A percentile compares a stretch with the other conserved stretches of the same genome.
Evolutionary conservation across 371 early-diverging fungal species (phyloP).

Genomic region (Circinella umbellata): DNA sequence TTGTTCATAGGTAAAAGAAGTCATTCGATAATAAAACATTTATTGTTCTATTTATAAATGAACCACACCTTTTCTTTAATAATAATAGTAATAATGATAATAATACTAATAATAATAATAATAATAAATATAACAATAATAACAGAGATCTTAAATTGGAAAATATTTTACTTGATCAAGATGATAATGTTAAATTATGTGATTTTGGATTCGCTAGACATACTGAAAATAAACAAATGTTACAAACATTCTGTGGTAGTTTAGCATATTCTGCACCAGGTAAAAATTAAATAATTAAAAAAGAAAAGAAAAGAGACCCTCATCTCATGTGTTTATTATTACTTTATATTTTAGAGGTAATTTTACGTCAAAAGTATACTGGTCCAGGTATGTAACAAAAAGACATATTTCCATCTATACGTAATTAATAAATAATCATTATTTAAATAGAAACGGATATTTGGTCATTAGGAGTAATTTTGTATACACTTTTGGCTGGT

Average conservation of each 20-base stretch:
- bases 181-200: slow-evolving; percentile 79
- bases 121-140: neutral
- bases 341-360: slow-evolving; percentile 55
- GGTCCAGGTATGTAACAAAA: slow-evolving; percentile 64
- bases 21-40: no score
- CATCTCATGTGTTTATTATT: neutral
- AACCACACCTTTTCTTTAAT: neutral
- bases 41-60: no score
- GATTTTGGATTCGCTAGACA: slow-evolving; percentile 91
- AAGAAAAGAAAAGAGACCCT: neutral
- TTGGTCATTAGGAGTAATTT: slow-evolving; percentile 87
- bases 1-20: slow-evolving; percentile 73
- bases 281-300: neutral
- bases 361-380: slow-evolving; percentile 74
- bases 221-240: slow-evolving; percentile 64
- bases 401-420: no score
- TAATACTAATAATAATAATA: neutral
- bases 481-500: slow-evolving; percentile 83
- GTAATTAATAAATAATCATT: no score
- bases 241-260: slow-evolving; percentile 89
- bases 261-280: slow-evolving; percentile 82
- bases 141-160: slow-evolving; percentile 85
- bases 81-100: no score
- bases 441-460: slow-evolving; percentile 72
- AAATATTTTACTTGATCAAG: slow-evolving; percentile 78